These are phyloP conservation scores for Termitomyces sp. DNA, from an alignment of 768 basidiomycete species.

Conservation along the genomic window DNA sequence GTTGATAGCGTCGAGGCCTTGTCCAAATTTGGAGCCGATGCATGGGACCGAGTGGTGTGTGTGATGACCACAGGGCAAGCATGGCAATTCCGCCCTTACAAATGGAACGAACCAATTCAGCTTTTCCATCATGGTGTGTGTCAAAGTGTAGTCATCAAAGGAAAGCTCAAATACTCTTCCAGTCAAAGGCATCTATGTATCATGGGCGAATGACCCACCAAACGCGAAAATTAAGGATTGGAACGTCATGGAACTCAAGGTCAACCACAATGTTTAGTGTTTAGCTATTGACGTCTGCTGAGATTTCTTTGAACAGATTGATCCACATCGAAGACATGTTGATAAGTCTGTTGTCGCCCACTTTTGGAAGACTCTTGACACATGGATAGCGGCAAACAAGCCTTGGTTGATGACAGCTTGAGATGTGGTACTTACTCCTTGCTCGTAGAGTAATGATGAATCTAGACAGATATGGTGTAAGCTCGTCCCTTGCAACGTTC, in stretches of 20 bases:
- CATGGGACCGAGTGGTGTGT: constrained; percentile 96
- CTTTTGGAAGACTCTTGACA: constrained; percentile 91
- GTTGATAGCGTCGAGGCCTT: constrained; percentile 93
- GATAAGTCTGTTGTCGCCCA: constrained; percentile 94
- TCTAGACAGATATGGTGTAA: neutral
- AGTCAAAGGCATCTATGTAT: constrained; percentile 96
- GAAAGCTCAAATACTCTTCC: neutral
- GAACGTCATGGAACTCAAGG: constrained; percentile 96
- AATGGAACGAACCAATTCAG: constrained; percentile 90
- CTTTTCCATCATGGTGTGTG: constrained; percentile 87
- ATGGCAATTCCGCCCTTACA: constrained; percentile 97
- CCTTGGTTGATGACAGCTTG: constrained; percentile 55
- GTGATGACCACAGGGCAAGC: constrained; percentile 98
- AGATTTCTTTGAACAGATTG: constrained; percentile 53
- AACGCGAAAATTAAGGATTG: constrained; percentile 90
- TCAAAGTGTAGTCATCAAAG: neutral
- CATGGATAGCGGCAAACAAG: constrained; percentile 78
- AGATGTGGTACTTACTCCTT: neutral
- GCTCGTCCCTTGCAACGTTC: too few species aligned
- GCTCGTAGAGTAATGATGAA: neutral
- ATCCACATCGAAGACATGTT: constrained; percentile 81
- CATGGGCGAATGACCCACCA: constrained; percentile 90
- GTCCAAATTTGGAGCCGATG: constrained; percentile 85
- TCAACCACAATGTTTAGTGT: constrained; percentile 17
- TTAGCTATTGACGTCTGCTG: neutral